Conservation (phyloP, 345 rosid species). For the Hibiscus tridactylites region DNA sequence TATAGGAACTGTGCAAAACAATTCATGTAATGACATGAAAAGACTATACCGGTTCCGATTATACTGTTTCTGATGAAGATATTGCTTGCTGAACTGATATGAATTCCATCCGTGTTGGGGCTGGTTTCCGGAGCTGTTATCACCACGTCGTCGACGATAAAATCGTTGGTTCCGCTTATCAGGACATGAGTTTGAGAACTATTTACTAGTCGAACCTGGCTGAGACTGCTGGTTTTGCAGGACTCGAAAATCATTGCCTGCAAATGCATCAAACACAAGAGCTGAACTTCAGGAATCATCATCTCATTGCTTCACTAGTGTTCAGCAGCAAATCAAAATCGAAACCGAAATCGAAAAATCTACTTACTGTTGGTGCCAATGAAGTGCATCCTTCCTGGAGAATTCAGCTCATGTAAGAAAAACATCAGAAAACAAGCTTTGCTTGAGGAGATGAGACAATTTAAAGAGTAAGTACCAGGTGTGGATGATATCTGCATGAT, state of each 20-base stretch:
- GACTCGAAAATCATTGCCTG: slow-evolving; percentile 25
- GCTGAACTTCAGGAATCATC: neutral
- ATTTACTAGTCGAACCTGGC: slow-evolving; percentile 15
- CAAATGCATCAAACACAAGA: neutral
- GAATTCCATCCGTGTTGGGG: slow-evolving; percentile 42
- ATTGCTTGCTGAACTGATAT: slow-evolving; percentile 17
- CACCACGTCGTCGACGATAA: slow-evolving; percentile 10
- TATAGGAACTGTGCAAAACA: neutral
- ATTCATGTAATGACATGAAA: neutral
- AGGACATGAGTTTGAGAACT: slow-evolving; percentile 29
- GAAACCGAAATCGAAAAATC: neutral
- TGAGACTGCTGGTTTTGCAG: slow-evolving; percentile 22
- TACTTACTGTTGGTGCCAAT: slow-evolving; percentile 29
- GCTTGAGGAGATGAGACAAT: neutral
- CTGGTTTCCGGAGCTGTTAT: slow-evolving; percentile 27
- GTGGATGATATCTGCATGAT: slow-evolving; percentile 28
- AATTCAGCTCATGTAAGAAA: neutral
- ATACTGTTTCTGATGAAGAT: slow-evolving; percentile 11
- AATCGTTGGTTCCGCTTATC: neutral
- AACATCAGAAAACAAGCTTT: neutral
- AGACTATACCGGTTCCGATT: slow-evolving; percentile 22
- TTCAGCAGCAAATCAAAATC: no score
- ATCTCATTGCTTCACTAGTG: neutral
- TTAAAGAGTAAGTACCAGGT: slow-evolving; percentile 4
- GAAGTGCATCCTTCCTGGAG: slow-evolving; percentile 27